Percentiles rank a stretch among this genome's conserved stretches.
Evolutionary conservation across 176 grass and related monocot genomes (phyloP).

Genomic region (Juncus inflexus): DNA sequence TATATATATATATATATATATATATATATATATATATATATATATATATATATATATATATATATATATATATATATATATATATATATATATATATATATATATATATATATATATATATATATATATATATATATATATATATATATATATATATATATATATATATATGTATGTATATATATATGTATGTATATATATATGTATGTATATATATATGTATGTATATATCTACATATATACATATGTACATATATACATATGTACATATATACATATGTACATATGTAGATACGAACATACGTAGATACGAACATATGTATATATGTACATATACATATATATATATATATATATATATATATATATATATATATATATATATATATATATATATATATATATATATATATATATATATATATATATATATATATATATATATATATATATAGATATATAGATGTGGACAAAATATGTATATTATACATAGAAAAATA

Average conservation of each 20-base stretch:
- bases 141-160: slow-evolving; percentile 1
- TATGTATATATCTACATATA: slow-evolving; percentile 1
- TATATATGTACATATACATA: no score
- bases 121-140: not conserved
- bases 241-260: no score
- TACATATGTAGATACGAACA: not conserved
- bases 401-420: slow-evolving; percentile 3
- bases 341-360: slow-evolving; percentile 1
- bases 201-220: not conserved
- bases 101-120: no score
- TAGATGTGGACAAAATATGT: no score
- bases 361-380: not conserved
- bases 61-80: no score
- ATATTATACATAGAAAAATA: no score
- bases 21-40: no score
- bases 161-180: not conserved
- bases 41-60: no score
- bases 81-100: no score
- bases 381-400: not conserved
- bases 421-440: not conserved
- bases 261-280: not conserved
- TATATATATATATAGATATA: no score
- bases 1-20: no score
- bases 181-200: slow-evolving; percentile 5
- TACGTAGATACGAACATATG: not conserved